These are phyloP conservation scores for Neoboletus magnificus DNA, from an alignment of 768 basidiomycete genomes.

Conservation along the genomic window DNA sequence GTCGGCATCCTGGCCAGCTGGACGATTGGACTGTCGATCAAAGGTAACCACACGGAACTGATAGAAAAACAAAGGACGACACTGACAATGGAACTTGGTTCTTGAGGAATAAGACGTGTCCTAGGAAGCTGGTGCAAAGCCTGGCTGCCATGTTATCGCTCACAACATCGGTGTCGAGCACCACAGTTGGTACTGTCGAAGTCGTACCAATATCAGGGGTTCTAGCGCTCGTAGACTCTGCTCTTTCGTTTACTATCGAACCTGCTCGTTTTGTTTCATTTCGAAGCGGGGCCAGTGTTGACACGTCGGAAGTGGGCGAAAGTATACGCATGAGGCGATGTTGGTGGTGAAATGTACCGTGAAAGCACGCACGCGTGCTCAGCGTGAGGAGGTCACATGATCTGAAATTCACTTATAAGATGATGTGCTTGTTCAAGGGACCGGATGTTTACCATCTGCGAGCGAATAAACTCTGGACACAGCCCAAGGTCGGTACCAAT, in stretches of 20 bases:
- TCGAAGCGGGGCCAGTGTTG: background rate
- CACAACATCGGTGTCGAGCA: constrained; percentile 50
- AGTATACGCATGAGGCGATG: constrained; percentile 14
- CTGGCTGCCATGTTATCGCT: constrained; percentile 59
- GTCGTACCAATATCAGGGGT: background rate
- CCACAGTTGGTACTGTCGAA: constrained; percentile 37
- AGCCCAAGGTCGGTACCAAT: background rate
- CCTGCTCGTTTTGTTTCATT: background rate
- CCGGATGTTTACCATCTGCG: too few species aligned
- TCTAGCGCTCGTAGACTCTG: background rate
- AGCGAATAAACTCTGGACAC: background rate
- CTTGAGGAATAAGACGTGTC: constrained; percentile 74
- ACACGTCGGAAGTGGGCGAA: background rate
- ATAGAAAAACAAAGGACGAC: background rate
- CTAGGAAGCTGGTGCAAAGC: constrained; percentile 59
- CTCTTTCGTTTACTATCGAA: background rate
- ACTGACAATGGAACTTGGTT: constrained; percentile 78
- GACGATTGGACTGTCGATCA: constrained; percentile 52
- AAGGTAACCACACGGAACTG: background rate
- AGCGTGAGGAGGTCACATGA: constrained; percentile 4
- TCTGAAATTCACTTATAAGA: too few species aligned
- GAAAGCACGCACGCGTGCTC: background rate
- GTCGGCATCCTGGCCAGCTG: constrained; percentile 58
- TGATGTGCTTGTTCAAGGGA: too few species aligned
- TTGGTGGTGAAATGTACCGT: background rate